A percentile compares a stretch with the other conserved stretches of the same genome.
Evolutionary conservation across 108 stramenopile genomes (phyloP).

Genomic region (Skeletonema costatum): DNA sequence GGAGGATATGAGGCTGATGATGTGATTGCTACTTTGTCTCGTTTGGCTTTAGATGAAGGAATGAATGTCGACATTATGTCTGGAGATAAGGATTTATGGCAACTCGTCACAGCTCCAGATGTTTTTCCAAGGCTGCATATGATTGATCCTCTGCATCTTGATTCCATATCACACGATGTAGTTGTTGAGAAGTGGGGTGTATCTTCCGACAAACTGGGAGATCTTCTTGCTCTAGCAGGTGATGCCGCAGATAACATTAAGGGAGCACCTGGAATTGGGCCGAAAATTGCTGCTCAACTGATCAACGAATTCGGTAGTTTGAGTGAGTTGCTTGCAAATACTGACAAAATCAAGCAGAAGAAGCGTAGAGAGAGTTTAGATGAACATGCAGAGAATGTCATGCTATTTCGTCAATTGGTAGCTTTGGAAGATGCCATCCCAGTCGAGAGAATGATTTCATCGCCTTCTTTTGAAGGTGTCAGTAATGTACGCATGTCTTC

Average conservation of each 20-base stretch:
- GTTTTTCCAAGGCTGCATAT: conserved; percentile 59
- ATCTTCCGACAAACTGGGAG: conserved; percentile 68
- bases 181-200: conserved; percentile 84
- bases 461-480: conserved; percentile 33
- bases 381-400: conserved; percentile 55
- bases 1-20: conserved; percentile 88
- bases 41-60: conserved; percentile 63
- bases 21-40: conserved; percentile 86
- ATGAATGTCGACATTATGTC: conserved; percentile 73
- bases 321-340: conserved; percentile 55
- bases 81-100: conserved; percentile 93
- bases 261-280: conserved; percentile 85
- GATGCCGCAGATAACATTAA: conserved; percentile 89
- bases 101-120: conserved; percentile 67
- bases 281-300: conserved; percentile 82
- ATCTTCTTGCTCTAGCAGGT: conserved; percentile 86
- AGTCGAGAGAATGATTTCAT: conserved; percentile 14
- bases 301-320: conserved; percentile 73
- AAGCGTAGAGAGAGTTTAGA: conserved; percentile 67
- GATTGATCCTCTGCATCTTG: conserved; percentile 86
- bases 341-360: conserved; percentile 64
- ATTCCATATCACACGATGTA: conserved; percentile 55
- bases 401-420: conserved; percentile 35
- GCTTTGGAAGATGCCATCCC: conserved; percentile 31
- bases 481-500: conserved; percentile 37